Evolutionary conservation across 352 stramenopile genomes (phyloP), one percentile per base, ranked within the genome.

Genomic region (Pythium brachiatum): DNA sequence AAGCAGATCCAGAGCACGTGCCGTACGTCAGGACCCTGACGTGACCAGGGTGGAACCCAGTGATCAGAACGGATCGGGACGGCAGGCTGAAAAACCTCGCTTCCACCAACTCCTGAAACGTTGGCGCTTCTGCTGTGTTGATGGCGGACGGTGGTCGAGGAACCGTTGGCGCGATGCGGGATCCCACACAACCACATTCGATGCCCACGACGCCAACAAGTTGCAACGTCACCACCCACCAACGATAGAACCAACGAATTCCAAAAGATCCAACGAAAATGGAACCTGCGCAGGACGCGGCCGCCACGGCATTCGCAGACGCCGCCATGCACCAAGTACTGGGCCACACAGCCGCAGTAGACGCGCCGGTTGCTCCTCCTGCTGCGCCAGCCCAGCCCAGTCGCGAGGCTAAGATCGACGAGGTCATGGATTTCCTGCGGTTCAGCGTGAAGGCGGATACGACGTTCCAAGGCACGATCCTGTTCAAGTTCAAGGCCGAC

Each of bases 351-450:
- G 21, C 8, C 48, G n/a, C n/a, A n/a, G n/a, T n/a, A n/a, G n/a
- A n/a, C n/a, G n/a, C n/a, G n/a, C n/a, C n/a, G n/a, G n/a, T n/a
- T n/a, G n/a, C n/a, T n/a, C n/a, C n/a, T n/a, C n/a, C n/a, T n/a
- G n/a, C n/a, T 6, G 21, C 52, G 53, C 20, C 53, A n/a, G n/a
- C 16, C 6, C 20, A 29, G 38, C 23, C 21, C 7, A 69, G n/a
- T 9, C 76, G 74, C 56, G 83, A 91, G 53, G 71, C 76, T 31
- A 82, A 95, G 71, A 91, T 95, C 58, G 86, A 91, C 57, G 86
- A 95, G 41, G 78, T 95, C 27, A 95, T 95, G 86, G 76, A 90
- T 48, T 95, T 93, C 60, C 68, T 95, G 62, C 76, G 78, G 54
- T 95, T 90, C 57, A 92, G 83, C 46, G 75, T 95, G 62, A 94